These are phyloP conservation scores for Vigna angularis DNA, from an alignment of 306 rosid genomes.

Conservation along the genomic window DNA sequence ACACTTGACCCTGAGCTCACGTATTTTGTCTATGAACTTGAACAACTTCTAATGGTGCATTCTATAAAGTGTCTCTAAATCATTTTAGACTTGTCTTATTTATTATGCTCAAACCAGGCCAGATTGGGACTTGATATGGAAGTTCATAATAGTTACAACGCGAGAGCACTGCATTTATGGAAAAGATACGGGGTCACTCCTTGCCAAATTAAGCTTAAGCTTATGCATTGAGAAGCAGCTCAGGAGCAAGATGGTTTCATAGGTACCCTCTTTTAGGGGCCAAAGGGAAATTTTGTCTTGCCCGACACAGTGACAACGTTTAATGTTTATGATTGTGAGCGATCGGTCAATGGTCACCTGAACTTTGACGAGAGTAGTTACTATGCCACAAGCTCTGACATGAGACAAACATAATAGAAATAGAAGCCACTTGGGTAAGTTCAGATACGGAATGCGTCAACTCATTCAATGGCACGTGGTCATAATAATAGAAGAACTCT, in stretches of 20 bases:
- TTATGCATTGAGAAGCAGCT: conserved; percentile 23
- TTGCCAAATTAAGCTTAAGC: conserved; percentile 13
- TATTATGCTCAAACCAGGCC: neutral
- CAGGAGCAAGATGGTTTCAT: neutral
- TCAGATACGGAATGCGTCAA: conserved; percentile 20
- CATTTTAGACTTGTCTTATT: neutral
- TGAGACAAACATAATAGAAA: neutral
- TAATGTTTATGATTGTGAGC: conserved; percentile 16
- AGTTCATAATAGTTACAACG: neutral
- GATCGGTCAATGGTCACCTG: conserved; percentile 5
- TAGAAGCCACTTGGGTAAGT: conserved; percentile 24
- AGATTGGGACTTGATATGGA: neutral
- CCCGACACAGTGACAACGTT: neutral
- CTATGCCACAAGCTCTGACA: neutral
- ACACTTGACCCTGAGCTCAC: conserved; percentile 22
- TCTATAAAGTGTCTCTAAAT: neutral
- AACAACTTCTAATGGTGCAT: neutral
- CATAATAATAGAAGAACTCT: neutral
- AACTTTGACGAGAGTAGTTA: conserved; percentile 27
- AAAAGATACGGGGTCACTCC: neutral
- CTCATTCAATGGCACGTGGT: conserved; percentile 9
- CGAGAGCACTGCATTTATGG: neutral
- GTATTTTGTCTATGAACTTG: conserved; percentile 16
- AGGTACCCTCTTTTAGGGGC: neutral
- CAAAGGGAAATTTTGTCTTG: neutral